These are phyloP conservation scores for Acmispon strigosus DNA, from an alignment of 306 rosid genomes.

Conservation along the genomic window DNA sequence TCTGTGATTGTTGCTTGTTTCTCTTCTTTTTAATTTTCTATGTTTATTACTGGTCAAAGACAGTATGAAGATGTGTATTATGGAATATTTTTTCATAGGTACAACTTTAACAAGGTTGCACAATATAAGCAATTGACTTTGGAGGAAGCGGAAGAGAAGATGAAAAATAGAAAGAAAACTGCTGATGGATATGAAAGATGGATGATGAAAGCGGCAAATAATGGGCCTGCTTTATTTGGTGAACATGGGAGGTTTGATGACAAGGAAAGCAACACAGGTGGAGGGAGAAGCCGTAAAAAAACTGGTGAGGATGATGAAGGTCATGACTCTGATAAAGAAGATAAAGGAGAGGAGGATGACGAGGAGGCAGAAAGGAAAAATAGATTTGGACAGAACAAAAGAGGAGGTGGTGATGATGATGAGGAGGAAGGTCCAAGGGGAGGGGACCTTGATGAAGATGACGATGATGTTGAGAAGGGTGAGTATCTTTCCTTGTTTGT, in stretches of 20 bases:
- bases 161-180: conserved; percentile 88
- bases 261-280: conserved; percentile 50
- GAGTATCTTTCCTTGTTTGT: conserved; percentile 13
- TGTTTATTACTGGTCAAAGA: conserved; percentile 2
- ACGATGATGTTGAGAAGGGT: conserved; percentile 83
- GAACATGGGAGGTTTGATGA: conserved; percentile 68
- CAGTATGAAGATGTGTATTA: not conserved
- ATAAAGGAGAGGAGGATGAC: conserved; percentile 89
- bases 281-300: conserved; percentile 59
- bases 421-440: conserved; percentile 80
- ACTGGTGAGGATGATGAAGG: conserved; percentile 66
- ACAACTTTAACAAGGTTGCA: conserved; percentile 89
- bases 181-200: conserved; percentile 98
- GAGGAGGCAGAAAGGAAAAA: conserved; percentile 72
- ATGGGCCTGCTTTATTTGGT: conserved; percentile 86
- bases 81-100: conserved; percentile 48
- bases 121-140: conserved; percentile 91
- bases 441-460: conserved; percentile 78
- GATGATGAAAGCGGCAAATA: conserved; percentile 98
- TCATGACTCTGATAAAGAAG: conserved; percentile 81
- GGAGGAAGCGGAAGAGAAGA: conserved; percentile 99
- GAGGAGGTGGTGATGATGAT: conserved; percentile 57
- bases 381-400: conserved; percentile 64
- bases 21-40: not conserved
- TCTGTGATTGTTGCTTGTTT: not conserved